phyloP scores from a whole-genome alignment of 1,139 yeast species.

The Debaryomycetaceae sp. region DNA sequence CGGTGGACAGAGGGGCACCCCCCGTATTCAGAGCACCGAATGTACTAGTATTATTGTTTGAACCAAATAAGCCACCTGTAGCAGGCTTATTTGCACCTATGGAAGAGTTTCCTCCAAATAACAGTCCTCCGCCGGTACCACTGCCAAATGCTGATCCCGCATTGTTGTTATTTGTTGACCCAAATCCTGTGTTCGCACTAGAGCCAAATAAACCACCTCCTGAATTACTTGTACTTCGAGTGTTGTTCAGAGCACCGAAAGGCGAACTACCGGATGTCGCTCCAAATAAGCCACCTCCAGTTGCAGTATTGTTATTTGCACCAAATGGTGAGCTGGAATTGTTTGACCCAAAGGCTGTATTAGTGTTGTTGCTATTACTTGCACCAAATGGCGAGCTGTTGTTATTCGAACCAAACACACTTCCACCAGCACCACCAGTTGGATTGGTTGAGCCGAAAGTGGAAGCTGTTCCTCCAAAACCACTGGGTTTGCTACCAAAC shows the following conservation, averaged over 20 bases:
- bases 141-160: background rate
- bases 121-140: conserved; percentile 11
- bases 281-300: conserved; percentile 5
- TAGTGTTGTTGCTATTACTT: conserved; percentile 9
- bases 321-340: conserved; percentile 13
- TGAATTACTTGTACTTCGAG: conserved; percentile 6
- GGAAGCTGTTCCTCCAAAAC: conserved; percentile 13
- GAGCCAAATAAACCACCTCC: conserved; percentile 21
- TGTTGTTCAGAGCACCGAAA: conserved; percentile 16
- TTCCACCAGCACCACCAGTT: background rate
- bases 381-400: conserved; percentile 14
- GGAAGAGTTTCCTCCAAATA: conserved; percentile 10
- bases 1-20: conserved; percentile 18
- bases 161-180: conserved; percentile 8
- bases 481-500: conserved; percentile 16
- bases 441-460: conserved; percentile 21
- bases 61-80: conserved; percentile 13
- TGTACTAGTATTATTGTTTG: conserved; percentile 9
- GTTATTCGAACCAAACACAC: conserved; percentile 16
- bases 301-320: conserved; percentile 4
- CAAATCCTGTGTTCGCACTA: conserved; percentile 16
- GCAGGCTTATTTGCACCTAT: conserved; percentile 17
- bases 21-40: conserved; percentile 12
- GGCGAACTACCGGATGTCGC: conserved; percentile 18
- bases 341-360: conserved; percentile 16